phyloP scores from a whole-genome alignment of 768 basidiomycete genomes.

The Dentipellis fragilis region DNA sequence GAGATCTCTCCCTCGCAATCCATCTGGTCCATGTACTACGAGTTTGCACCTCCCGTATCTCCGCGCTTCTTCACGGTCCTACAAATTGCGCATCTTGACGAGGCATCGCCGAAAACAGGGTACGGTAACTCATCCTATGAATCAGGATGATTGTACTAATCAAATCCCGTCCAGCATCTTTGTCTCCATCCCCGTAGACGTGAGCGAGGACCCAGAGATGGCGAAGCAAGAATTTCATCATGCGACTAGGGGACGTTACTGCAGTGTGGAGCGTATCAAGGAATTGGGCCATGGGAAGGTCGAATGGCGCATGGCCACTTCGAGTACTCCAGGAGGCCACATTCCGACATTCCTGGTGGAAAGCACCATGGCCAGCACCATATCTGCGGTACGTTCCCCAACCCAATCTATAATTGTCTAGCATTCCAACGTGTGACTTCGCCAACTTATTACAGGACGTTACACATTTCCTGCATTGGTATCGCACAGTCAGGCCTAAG shows the following conservation, averaged over 20 bases:
- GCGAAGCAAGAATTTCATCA: slow-evolving; percentile 47
- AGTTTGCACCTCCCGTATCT: slow-evolving; percentile 50
- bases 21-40: slow-evolving; percentile 69
- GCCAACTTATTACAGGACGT: slow-evolving; percentile 42
- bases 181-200: slow-evolving; percentile 62
- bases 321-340: slow-evolving; percentile 58
- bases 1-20: slow-evolving; percentile 51
- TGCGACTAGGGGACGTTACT: slow-evolving; percentile 58
- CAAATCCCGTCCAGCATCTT: slow-evolving; percentile 17
- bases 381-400: slow-evolving; percentile 40
- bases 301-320: slow-evolving; percentile 78
- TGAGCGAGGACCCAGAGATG: slow-evolving; percentile 46
- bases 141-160: background rate
- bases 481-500: slow-evolving; percentile 27
- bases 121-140: slow-evolving; percentile 25
- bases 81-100: slow-evolving; percentile 47
- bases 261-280: slow-evolving; percentile 54
- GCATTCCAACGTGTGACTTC: background rate
- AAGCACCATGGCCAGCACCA: slow-evolving; percentile 47
- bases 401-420: background rate
- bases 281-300: slow-evolving; percentile 54
- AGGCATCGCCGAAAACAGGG: slow-evolving; percentile 47
- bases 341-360: slow-evolving; percentile 61
- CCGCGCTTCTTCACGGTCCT: slow-evolving; percentile 70
- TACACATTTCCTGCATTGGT: slow-evolving; percentile 62